Evolutionary conservation across 2,329 filamentous ascomycete genomes (phyloP), one percentile per base, ranked within the genome.

Genomic region (Paracoccidioides lutzii): DNA sequence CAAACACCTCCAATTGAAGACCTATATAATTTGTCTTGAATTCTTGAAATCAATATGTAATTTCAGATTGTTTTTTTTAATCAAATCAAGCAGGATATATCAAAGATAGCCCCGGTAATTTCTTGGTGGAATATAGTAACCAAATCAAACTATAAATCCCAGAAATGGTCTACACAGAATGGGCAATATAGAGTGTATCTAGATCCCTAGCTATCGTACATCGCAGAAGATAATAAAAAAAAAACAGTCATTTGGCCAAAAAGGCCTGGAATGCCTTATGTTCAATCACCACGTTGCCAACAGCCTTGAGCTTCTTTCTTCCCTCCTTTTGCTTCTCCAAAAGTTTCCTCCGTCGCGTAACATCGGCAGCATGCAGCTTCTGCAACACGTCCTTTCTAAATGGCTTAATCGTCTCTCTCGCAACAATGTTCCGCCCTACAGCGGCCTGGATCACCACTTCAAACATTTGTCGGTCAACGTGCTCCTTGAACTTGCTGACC

Each of bases 261-360:
- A 98, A 98, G 62, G 83, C 88, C 71, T 98, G 93, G 68, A 97
- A 98, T 3, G 90, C 90, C 62, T 89, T 87, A 64, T 96, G 90
- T 59, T 97, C 90, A 69, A 98, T 97, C n/a, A 90, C 80, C 0
- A 98, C 90, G 67, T 95, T 95, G 0, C 93, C 88, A 52, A 79
- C 75, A 9, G 77, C 76, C 57, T 88, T 82, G 57, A 98, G 73
- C 71, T 85, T 87, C 80, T 95, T 96, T 55, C 90, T 80, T 0
- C 93, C 93, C 62, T 90, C 90, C 74, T 98, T 98, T 72, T 98
- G 93, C 77, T 91, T 95, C 74, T 97, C 91, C 9, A 98, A 73
- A 61, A 98, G 71, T 72, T 98, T 98, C 65, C 83, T 81, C 41
- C 90, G 80, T 57, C 93, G 77, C 3, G 83, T 82, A 14, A 95